A percentile compares a stretch with the other conserved stretches of the same genome.
phyloP scores from a whole-genome alignment of 1,139 yeast species.

The Fermentozyma sake region DNA sequence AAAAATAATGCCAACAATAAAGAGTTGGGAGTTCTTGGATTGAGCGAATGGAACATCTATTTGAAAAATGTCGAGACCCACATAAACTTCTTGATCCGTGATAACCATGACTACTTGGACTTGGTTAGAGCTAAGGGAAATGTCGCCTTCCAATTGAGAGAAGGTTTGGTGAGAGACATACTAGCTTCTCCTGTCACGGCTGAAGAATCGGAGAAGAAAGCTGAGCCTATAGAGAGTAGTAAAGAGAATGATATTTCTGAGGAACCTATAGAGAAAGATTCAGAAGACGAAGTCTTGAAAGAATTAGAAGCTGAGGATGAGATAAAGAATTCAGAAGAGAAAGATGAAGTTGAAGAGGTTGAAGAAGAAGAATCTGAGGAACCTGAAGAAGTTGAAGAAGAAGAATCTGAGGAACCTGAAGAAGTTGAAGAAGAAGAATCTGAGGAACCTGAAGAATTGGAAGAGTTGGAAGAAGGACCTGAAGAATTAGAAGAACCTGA shows the following conservation, averaged over 20 bases:
- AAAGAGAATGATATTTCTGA: not conserved
- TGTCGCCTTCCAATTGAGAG: constrained; percentile 71
- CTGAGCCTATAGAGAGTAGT: constrained; percentile 1
- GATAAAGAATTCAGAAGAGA: constrained; percentile 1
- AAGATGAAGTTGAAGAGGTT: constrained; percentile 1
- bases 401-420: constrained; percentile 1
- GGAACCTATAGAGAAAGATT: not conserved
- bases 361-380: not conserved
- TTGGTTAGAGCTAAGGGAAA: constrained; percentile 80
- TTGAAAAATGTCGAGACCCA: constrained; percentile 58
- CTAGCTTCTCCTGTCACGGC: no score
- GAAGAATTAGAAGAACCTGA: not conserved
- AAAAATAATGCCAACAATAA: constrained; percentile 13
- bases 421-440: constrained; percentile 2
- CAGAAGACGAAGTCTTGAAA: constrained; percentile 2
- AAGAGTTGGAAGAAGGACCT: not conserved
- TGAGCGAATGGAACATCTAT: constrained; percentile 47
- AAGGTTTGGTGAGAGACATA: constrained; percentile 28
- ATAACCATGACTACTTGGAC: constrained; percentile 67
- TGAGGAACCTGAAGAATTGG: constrained; percentile 1
- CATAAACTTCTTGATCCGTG: constrained; percentile 55
- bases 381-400: constrained; percentile 1
- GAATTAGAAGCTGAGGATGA: constrained; percentile 1
- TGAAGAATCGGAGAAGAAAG: not conserved
- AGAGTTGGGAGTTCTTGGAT: constrained; percentile 23